Evolutionary conservation across 768 basidiomycete genomes (phyloP).

Genomic region (Leccinum subgranulosum): DNA sequence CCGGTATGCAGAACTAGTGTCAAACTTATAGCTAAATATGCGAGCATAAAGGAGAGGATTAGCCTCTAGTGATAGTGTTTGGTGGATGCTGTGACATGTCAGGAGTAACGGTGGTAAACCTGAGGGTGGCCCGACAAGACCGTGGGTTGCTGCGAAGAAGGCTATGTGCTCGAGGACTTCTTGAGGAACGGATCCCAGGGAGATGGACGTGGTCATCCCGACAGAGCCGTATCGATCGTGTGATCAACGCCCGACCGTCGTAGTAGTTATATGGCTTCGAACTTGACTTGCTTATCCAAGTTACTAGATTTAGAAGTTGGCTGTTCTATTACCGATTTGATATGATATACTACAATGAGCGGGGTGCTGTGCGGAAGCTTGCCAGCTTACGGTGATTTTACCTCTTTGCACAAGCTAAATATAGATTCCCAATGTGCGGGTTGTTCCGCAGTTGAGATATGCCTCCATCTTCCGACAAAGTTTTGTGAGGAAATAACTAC

Average conservation of each 20-base stretch:
- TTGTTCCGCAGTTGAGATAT: constrained; percentile 30
- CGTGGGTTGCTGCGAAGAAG: constrained; percentile 53
- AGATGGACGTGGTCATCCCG: constrained; percentile 15
- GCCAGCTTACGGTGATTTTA: constrained; percentile 14
- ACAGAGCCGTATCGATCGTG: background rate
- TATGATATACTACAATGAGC: background rate
- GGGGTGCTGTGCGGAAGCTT: background rate
- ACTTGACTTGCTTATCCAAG: background rate
- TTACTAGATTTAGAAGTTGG: constrained; percentile 6
- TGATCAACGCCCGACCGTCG: background rate
- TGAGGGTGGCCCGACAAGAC: constrained; percentile 58
- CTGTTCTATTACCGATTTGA: background rate
- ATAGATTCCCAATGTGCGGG: constrained; percentile 47
- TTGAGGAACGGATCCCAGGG: constrained; percentile 56
- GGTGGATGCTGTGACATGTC: constrained; percentile 47
- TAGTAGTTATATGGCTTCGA: too few species aligned
- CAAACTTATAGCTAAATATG: constrained; percentile 69
- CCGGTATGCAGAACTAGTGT: constrained; percentile 46
- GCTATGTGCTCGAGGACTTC: constrained; percentile 83
- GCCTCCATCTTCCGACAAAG: constrained; percentile 48
- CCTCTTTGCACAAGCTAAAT: constrained; percentile 49
- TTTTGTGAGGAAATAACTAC: constrained; percentile 50
- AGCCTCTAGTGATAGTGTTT: constrained; percentile 44
- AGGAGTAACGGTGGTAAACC: constrained; percentile 54
- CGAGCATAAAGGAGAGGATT: constrained; percentile 74